These are phyloP conservation scores for Trichosporon ovoides DNA, from an alignment of 1,284 basidiomycete species.

Conservation along the genomic window DNA sequence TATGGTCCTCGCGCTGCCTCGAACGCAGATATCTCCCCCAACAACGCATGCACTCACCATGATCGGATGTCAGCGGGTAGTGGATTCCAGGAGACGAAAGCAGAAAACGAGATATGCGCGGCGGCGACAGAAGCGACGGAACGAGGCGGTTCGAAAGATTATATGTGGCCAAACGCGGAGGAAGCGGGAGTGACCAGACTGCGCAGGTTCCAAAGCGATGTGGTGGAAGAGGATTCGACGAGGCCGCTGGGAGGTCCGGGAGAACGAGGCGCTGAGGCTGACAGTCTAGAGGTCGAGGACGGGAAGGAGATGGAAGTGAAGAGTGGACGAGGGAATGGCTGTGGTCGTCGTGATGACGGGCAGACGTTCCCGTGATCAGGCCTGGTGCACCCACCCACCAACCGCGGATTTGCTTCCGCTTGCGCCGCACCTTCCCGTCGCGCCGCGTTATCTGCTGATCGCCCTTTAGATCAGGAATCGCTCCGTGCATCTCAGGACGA, in stretches of 20 bases:
- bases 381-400: background rate
- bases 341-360: background rate
- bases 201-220: too few species aligned
- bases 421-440: background rate
- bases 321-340: background rate
- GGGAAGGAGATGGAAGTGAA: background rate
- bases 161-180: too few species aligned
- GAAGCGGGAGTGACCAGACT: too few species aligned
- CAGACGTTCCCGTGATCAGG: slow-evolving; percentile 2
- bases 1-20: too few species aligned
- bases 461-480: background rate
- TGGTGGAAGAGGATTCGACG: background rate
- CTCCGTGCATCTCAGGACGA: background rate
- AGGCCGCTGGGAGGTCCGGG: background rate
- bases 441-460: background rate
- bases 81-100: too few species aligned
- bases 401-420: slow-evolving; percentile 1
- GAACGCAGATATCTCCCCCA: too few species aligned
- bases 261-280: background rate
- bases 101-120: too few species aligned
- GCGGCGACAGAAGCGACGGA: too few species aligned
- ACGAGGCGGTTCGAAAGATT: too few species aligned
- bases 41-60: too few species aligned
- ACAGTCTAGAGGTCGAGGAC: background rate
- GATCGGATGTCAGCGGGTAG: too few species aligned